Evolutionary conservation across 768 basidiomycete species (phyloP), one percentile per base, ranked within the genome.

Genomic region (Boletus sp.): DNA sequence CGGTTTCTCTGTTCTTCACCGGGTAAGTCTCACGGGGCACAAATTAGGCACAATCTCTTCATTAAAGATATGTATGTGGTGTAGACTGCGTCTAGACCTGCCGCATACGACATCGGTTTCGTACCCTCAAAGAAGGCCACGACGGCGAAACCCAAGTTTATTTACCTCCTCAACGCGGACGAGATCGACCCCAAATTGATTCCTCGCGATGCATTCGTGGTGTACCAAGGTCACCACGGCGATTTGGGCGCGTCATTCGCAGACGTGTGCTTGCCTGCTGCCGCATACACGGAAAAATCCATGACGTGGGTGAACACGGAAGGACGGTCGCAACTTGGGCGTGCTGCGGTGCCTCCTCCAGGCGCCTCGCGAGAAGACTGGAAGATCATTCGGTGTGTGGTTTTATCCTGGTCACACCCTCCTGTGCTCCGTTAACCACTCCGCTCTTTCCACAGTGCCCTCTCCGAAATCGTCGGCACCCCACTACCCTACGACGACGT

Each of bases 151-250:
- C 89, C 97, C 59, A 99, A 98, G 74, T 98, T 98, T 74, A 75
- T 99, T 60, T 98, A 97, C 75, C 86, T 99, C 47, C 82, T 99
- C 54, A 95, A 95, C 70, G 94, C 97, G 7, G 97, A 99, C 65
- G 95, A 98, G 65, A 72, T 98, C 50, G 84, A 94, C 69, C 88
- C 93, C 38, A 81, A 83, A 47, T 83, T 88, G 4, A 95, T 99
- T 55, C 95, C 97, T 30, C 76, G 82, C 53, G 83, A 93, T 63
- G 93, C 96, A 4, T 98, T 98, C 65, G 95, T 98, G 43, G 96
- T 99, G 14, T 99, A 99, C 72, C 97, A 98, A 66, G 97, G 97
- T 34, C 95, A 98, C 71, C 97, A 99, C 67, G 97, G 97, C 63
- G 97, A 99, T 70, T 77, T 92, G 51, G 96, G 97, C 34, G 97